A percentile compares a stretch with the other conserved stretches of the same genome.
phyloP scores from a whole-genome alignment of 2,329 filamentous ascomycete species.

The Diatrype stigma region DNA sequence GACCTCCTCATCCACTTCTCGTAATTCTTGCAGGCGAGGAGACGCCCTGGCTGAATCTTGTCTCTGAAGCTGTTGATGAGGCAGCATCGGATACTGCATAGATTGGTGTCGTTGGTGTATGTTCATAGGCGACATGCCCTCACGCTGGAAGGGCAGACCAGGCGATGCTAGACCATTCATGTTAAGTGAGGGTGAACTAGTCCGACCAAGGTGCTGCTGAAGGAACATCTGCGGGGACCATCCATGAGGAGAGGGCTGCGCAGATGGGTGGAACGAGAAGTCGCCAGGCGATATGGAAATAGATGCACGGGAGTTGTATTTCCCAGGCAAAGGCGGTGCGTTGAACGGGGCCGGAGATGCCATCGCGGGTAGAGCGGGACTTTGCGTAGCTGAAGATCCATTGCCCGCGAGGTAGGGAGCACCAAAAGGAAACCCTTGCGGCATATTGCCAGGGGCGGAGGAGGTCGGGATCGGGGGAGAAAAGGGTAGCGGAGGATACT shows the following conservation, averaged over 20 bases:
- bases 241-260: conserved; percentile 55
- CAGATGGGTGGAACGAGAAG: conserved; percentile 64
- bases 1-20: conserved; percentile 67
- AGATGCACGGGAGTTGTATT: conserved; percentile 68
- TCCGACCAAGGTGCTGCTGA: conserved; percentile 48
- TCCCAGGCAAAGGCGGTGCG: conserved; percentile 47
- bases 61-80: conserved; percentile 52
- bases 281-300: conserved; percentile 61
- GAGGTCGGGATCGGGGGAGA: conserved; percentile 79
- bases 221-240: conserved; percentile 56
- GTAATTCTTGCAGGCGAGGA: conserved; percentile 65
- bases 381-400: conserved; percentile 56
- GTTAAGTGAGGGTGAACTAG: conserved; percentile 62
- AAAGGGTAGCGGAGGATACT: conserved; percentile 72
- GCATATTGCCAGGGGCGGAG: conserved; percentile 67
- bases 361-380: conserved; percentile 59
- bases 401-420: conserved; percentile 56
- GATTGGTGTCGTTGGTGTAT: conserved; percentile 56
- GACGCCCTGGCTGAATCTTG: conserved; percentile 53
- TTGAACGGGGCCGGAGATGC: conserved; percentile 70
- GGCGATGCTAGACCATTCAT: conserved; percentile 58
- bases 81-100: conserved; percentile 53
- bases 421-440: conserved; percentile 54
- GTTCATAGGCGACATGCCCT: conserved; percentile 42
- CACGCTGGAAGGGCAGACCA: conserved; percentile 57